Conservation (phyloP, 176 grass and related monocot species). For the Lolium multiflorum region DNA sequence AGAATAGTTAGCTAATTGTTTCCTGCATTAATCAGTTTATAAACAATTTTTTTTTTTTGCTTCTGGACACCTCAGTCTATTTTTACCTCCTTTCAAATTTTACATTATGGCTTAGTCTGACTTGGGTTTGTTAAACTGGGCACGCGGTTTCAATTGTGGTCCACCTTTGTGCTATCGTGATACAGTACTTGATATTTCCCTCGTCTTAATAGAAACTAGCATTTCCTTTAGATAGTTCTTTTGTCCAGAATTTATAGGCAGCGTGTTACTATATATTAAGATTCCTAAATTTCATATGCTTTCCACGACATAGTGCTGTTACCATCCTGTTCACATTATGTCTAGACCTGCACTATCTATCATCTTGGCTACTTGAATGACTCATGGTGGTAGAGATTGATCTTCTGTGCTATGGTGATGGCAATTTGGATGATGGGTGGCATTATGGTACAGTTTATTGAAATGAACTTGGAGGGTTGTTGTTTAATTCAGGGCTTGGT, state of each 20-base stretch:
- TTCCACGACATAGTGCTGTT: background rate
- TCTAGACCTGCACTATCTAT: background rate
- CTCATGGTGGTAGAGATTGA: background rate
- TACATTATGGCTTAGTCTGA: background rate
- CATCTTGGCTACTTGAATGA: background rate
- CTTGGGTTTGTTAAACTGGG: background rate
- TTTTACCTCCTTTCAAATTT: background rate
- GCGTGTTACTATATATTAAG: background rate
- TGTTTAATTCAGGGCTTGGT: background rate
- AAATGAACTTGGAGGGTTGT: background rate
- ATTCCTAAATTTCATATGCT: background rate
- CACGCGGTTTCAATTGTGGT: background rate
- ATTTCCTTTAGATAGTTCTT: background rate
- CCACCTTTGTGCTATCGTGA: slow-evolving; percentile 3
- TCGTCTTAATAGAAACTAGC: background rate
- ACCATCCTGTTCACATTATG: background rate
- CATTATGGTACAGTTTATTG: background rate
- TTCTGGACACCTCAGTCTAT: background rate
- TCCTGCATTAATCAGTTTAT: background rate
- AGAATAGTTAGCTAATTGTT: background rate
- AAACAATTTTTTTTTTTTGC: background rate
- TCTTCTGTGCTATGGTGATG: background rate
- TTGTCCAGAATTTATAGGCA: background rate
- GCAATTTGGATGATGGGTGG: background rate
- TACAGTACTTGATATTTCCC: background rate